Base-by-base conservation (phyloP, 306 rosid species). In the Casuarina glauca region DNA sequence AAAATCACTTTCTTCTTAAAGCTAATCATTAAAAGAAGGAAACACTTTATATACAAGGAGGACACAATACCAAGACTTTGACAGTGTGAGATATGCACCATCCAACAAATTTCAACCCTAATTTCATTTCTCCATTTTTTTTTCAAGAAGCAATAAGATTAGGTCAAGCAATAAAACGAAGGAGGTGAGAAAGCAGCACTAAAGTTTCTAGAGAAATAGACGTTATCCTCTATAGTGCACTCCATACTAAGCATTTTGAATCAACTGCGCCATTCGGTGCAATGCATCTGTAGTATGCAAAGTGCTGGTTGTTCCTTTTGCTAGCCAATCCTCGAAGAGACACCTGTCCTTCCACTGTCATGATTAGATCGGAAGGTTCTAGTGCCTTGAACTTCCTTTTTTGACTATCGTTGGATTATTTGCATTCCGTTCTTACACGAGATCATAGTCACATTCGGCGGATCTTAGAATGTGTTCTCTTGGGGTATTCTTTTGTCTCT, bases 341-440 rank as follows among this genome's bases (percentile, higher is more conserved):
- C 81, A 57, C 50, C 55, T 55, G 84, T 72, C 55, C 62, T 66
- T 83, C 81, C 83, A 83, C 83, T 70, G 74, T 58, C 51, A 76
- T 57, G 36, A 19, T 12, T 41, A 41, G 26, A 66, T 17, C 17
- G 9, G 44, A 38, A 16, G n/a, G 6, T 11, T 38, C 36, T 63
- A 13, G 46, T 15, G 44, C 2, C 36, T 36, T 63, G 32, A 26
- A 13, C 38, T 20, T 58, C 9, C 7, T 2, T 15, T 5, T 17
- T 41, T 66, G 71, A 66, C 71, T 7, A 17, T 1, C 16, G 6
- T 9, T 9, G 42, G n/a, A 39, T 60, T 44, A 6, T 43, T 45
- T 16, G n/a, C 36, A 73, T 4, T 3, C 20, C 76, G 69, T 35
- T 62, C 46, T 60, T 52, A 38, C 61, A 35, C 61, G 78, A 52